Percentiles rank a stretch among this genome's conserved stretches.
These are phyloP conservation scores for Saccharomycopsis fodiens DNA, from an alignment of 805 yeast genomes.

Conservation along the genomic window DNA sequence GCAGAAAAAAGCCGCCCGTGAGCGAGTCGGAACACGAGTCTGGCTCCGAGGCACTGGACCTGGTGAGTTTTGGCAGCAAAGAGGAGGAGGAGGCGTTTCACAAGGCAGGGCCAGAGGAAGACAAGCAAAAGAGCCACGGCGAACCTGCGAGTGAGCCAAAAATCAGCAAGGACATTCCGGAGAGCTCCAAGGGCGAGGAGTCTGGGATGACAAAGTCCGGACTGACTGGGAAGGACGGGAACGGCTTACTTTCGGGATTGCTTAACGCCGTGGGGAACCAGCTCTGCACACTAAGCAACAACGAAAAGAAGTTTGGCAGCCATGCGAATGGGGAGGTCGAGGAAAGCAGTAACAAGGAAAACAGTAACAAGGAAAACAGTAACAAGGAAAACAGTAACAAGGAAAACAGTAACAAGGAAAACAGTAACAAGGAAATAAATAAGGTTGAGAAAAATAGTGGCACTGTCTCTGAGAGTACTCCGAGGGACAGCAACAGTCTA, in stretches of 20 bases:
- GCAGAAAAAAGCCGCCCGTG: neutral
- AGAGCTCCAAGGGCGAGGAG: neutral
- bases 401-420: too few relatives aligned
- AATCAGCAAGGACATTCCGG: neutral
- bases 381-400: neutral
- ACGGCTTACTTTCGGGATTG: conserved; percentile 18
- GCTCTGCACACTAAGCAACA: conserved; percentile 7
- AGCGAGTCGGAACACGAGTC: neutral
- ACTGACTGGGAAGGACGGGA: conserved; percentile 1
- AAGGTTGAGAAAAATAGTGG: neutral
- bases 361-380: neutral
- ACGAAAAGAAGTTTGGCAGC: neutral
- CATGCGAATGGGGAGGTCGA: neutral
- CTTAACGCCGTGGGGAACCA: conserved; percentile 18
- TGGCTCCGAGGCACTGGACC: neutral
- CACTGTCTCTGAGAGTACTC: neutral
- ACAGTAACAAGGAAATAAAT: neutral
- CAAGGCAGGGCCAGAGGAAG: too few relatives aligned
- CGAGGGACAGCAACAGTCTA: neutral
- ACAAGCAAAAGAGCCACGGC: too few relatives aligned
- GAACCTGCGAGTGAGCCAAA: too few relatives aligned
- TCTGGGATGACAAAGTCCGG: neutral
- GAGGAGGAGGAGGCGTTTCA: neutral
- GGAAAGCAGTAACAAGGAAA: neutral
- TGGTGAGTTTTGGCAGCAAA: neutral